Percentiles rank a stretch among this genome's conserved stretches.
Evolutionary conservation across 257 asterid species (phyloP).

Genomic region (Scutellaria baicalensis): DNA sequence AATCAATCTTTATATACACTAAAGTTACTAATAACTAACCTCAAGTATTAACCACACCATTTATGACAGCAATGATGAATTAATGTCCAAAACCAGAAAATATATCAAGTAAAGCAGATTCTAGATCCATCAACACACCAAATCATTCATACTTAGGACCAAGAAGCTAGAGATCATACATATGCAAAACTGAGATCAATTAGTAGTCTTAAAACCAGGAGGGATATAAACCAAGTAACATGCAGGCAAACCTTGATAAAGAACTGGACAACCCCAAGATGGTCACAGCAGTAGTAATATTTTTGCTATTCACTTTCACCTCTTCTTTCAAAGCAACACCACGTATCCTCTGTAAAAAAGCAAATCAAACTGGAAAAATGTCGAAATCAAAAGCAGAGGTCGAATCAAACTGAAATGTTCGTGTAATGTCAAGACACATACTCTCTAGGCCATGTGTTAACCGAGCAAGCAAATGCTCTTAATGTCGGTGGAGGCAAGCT

Average conservation of each 20-base stretch:
- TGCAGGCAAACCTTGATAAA: constrained; percentile 65
- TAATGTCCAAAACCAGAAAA: no score
- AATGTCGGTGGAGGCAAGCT: constrained; percentile 70
- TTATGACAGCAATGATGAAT: no score
- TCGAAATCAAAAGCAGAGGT: neutral
- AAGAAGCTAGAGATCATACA: no score
- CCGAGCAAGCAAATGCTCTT: constrained; percentile 77
- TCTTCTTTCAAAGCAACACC: constrained; percentile 82
- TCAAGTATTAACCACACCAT: no score
- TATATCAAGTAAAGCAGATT: no score
- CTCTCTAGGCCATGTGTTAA: constrained; percentile 68
- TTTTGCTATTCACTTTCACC: constrained; percentile 53
- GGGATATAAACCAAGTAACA: neutral
- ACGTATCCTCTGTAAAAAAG: constrained; percentile 49
- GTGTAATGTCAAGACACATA: constrained; percentile 14
- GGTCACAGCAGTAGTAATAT: constrained; percentile 48
- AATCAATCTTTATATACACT: no score
- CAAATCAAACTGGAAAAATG: neutral
- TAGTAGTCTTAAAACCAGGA: no score
- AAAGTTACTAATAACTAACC: no score
- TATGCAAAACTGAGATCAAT: no score
- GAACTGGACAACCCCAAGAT: constrained; percentile 86
- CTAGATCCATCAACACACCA: no score
- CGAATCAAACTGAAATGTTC: neutral
- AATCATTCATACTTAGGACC: no score